Percentiles rank a stretch among this genome's conserved stretches.
These are phyloP conservation scores for Grigorovia transvaalensis DNA, from an alignment of 805 yeast genomes.

Conservation along the genomic window DNA sequence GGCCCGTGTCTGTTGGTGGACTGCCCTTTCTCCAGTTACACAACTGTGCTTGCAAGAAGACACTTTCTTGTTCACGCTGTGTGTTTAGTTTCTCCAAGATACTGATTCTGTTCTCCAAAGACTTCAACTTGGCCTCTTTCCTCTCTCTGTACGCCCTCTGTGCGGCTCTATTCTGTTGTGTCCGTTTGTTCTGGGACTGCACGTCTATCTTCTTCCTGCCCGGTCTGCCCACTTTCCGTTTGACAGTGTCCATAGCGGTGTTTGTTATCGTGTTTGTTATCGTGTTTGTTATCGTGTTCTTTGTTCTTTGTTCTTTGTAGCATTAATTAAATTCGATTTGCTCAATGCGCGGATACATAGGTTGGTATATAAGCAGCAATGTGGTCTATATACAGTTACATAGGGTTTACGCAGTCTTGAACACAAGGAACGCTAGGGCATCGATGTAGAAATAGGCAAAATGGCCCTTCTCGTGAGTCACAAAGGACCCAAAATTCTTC, in stretches of 20 bases:
- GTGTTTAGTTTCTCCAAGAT: slow-evolving; percentile 61
- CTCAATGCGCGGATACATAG: not conserved
- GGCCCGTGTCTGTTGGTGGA: not conserved
- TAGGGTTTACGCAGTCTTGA: slow-evolving; percentile 46
- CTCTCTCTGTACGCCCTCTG: slow-evolving; percentile 95
- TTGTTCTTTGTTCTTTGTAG: too few relatives aligned
- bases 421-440: slow-evolving; percentile 54
- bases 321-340: too few relatives aligned
- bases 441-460: slow-evolving; percentile 66
- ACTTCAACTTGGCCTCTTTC: slow-evolving; percentile 78
- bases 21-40: not conserved
- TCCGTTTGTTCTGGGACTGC: slow-evolving; percentile 80
- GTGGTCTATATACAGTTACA: too few relatives aligned
- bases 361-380: not conserved
- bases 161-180: slow-evolving; percentile 97
- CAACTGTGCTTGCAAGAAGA: slow-evolving; percentile 46
- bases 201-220: slow-evolving; percentile 73
- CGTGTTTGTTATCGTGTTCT: too few relatives aligned
- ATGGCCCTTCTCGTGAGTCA: slow-evolving; percentile 66
- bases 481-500: slow-evolving; percentile 67
- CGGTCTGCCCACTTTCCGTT: slow-evolving; percentile 37
- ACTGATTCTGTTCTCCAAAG: slow-evolving; percentile 69
- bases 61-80: slow-evolving; percentile 60
- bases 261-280: too few relatives aligned
- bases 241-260: not conserved